Evolutionary conservation across 139 green algal species (phyloP), one percentile per base, ranked within the genome.

Genomic region (Trebouxia sp.): DNA sequence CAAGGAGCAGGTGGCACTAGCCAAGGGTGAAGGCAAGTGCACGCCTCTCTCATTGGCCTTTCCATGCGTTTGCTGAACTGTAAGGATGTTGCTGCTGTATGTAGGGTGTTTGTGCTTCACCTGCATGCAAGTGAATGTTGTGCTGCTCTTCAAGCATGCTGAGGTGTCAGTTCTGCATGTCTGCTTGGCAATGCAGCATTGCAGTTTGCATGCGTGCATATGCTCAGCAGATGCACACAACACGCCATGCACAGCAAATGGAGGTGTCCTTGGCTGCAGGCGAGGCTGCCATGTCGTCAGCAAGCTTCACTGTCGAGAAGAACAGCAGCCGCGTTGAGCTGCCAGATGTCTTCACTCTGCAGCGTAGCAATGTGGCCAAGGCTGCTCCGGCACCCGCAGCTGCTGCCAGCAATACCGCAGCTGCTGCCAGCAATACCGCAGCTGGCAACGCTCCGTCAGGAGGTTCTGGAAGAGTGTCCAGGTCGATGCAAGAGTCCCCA

Each of bases 1-100:
- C 75, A 91, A 92, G 80, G 84, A 89, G 17, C 80, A 91, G 86
- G 48, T 83, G 5, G 79, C 79, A 20, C 48, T 86, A 10, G n/a
- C 89, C 30, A 88, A 86, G 65, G 65, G 66, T 42, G 75, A 74
- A 38, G 47, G 37, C 76, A 51, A 24, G 56, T n/a, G 12, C 24
- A 37, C 51, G 15, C 15, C 35, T n/a, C 12, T 22, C 8, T 75
- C 12, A 28, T 2, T 17, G 1, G 30, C 15, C 30, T 45, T 26
- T 35, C 38, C 5, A 55, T 10, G 24, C 26, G 69, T 56, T 77
- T 42, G 69, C 39, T 38, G 37, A 32, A 1, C 11, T 35, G 28
- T 10, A 11, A 35, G 4, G 58, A 26, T 41, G 22, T 41, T 38
- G 28, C n/a, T 38, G 20, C 8, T 42, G 22, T 2, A 42, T 15